Conservation (phyloP, 73 alveolate genomes). For the Paramecium tetraurelia region DNA sequence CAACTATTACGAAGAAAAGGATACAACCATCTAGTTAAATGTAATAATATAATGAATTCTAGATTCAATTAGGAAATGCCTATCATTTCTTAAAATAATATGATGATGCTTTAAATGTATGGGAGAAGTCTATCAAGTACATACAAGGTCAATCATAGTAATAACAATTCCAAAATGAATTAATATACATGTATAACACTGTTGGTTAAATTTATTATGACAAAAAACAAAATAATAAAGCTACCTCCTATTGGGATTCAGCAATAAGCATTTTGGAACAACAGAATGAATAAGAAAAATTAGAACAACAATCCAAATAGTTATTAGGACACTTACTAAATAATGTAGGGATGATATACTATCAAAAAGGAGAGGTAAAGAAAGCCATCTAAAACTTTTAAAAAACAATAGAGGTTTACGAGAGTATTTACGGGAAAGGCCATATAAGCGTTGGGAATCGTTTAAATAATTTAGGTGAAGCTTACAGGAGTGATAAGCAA, state of each 20-base stretch:
- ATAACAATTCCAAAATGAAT: conserved; percentile 9
- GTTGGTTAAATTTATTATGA: conserved; percentile 44
- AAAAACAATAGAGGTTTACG: conserved; percentile 41
- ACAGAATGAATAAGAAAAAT: background rate
- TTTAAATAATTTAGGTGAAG: conserved; percentile 42
- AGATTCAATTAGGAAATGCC: conserved; percentile 37
- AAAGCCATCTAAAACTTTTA: conserved; percentile 4
- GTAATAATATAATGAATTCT: background rate
- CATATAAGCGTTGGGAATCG: conserved; percentile 37
- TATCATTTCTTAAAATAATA: background rate
- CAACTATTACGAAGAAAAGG: conserved; percentile 14
- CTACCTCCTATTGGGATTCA: conserved; percentile 34
- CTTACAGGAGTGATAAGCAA: conserved; percentile 9
- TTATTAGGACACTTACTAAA: conserved; percentile 44
- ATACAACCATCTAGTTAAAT: conserved; percentile 10
- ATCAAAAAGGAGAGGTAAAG: conserved; percentile 30
- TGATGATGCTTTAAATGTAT: conserved; percentile 14
- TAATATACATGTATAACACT: conserved; percentile 31
- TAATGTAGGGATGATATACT: conserved; percentile 43
- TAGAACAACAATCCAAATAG: conserved; percentile 7
- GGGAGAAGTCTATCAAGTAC: conserved; percentile 34
- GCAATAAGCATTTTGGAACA: background rate
- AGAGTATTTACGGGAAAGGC: conserved; percentile 35
- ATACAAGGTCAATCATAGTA: background rate
- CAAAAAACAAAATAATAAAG: background rate